Conservation (phyloP, 2,329 filamentous ascomycete species). For the Diaporthe eres region DNA sequence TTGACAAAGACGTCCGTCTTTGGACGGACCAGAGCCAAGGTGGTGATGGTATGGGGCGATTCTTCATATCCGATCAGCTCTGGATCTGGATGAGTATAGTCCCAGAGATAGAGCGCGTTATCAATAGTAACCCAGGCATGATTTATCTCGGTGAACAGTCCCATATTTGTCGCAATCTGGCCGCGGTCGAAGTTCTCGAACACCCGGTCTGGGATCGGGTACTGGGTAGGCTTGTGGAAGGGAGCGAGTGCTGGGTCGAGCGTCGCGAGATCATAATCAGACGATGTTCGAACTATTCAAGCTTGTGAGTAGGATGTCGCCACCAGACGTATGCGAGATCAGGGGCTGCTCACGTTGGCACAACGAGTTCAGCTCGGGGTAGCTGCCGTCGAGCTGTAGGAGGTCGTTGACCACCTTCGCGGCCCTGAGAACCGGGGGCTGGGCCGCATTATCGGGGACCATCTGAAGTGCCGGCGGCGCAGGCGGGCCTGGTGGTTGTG, state of each 20-base stretch:
- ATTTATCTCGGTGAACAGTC: constrained; percentile 92
- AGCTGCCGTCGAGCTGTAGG: constrained; percentile 81
- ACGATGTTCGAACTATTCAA: constrained; percentile 83
- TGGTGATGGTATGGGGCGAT: constrained; percentile 87
- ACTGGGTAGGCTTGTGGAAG: constrained; percentile 88
- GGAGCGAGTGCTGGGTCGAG: constrained; percentile 83
- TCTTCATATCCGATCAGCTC: constrained; percentile 95
- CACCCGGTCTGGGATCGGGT: constrained; percentile 91
- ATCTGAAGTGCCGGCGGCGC: constrained; percentile 52
- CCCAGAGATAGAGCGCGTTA: constrained; percentile 96
- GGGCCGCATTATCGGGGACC: constrained; percentile 55
- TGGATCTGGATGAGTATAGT: constrained; percentile 93
- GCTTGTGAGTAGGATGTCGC: constrained; percentile 6
- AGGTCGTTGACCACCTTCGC: constrained; percentile 87
- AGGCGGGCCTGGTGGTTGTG: constrained; percentile 50
- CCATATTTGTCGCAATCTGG: constrained; percentile 92
- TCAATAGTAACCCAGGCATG: constrained; percentile 97
- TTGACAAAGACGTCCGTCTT: constrained; percentile 89
- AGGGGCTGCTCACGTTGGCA: constrained; percentile 78
- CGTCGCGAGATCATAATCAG: constrained; percentile 86
- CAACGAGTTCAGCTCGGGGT: constrained; percentile 91
- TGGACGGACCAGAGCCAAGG: constrained; percentile 89
- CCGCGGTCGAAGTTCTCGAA: constrained; percentile 93
- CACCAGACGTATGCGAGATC: neutral
- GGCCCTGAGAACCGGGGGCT: constrained; percentile 81